phyloP scores from a whole-genome alignment of 176 grass and related monocot genomes.

The Melocanna baccifera region DNA sequence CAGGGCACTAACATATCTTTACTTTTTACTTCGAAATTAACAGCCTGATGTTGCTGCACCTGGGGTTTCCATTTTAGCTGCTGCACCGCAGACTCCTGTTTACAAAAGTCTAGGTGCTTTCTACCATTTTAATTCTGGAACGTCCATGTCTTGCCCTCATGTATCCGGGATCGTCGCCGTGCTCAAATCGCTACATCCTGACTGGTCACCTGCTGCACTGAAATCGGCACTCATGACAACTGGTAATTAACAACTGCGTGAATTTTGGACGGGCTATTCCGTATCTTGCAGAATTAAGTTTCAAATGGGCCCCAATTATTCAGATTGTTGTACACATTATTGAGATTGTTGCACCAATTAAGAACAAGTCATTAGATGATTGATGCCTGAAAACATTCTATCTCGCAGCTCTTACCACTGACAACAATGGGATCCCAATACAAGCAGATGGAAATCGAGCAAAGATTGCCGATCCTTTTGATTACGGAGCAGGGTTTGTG shows the following conservation, averaged over 20 bases:
- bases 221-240: constrained; percentile 69
- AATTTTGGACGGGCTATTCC: too few relatives aligned
- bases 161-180: constrained; percentile 49
- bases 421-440: constrained; percentile 37
- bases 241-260: constrained; percentile 8
- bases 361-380: too few relatives aligned
- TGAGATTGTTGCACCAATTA: too few relatives aligned
- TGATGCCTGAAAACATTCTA: not conserved
- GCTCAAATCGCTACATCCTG: constrained; percentile 55
- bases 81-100: not conserved
- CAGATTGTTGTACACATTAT: too few relatives aligned
- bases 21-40: not conserved
- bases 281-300: too few relatives aligned
- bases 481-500: constrained; percentile 57
- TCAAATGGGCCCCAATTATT: too few relatives aligned
- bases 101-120: not conserved
- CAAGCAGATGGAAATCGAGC: constrained; percentile 22
- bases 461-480: constrained; percentile 53
- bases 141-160: constrained; percentile 64
- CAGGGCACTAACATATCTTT: too few relatives aligned
- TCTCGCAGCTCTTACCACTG: constrained; percentile 30
- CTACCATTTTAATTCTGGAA: constrained; percentile 32
- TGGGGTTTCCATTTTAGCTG: constrained; percentile 49
- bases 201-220: constrained; percentile 12
- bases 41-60: constrained; percentile 74